phyloP scores from a whole-genome alignment of 352 stramenopile genomes.

The Phytophthora multivora region DNA sequence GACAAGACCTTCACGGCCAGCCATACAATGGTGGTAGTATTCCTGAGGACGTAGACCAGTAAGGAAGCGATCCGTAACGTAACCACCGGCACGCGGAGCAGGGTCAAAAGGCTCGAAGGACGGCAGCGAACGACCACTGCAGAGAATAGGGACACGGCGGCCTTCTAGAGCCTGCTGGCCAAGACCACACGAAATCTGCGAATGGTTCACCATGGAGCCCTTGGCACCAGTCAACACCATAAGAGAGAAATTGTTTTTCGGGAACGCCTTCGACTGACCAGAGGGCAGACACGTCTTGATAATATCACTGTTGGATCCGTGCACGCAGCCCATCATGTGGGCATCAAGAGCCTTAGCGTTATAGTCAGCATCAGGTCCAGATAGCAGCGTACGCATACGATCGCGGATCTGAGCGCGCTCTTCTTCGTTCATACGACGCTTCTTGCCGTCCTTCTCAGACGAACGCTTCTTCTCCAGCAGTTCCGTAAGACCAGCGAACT shows the following conservation, averaged over 20 bases:
- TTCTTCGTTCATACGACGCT: constrained; percentile 85
- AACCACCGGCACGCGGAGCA: constrained; percentile 97
- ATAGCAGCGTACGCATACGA: constrained; percentile 78
- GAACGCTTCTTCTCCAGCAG: constrained; percentile 66
- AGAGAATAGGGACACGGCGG: constrained; percentile 97
- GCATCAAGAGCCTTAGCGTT: constrained; percentile 85
- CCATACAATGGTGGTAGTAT: constrained; percentile 99
- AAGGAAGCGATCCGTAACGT: constrained; percentile 99
- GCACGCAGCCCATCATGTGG: constrained; percentile 91
- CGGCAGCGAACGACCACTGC: constrained; percentile 97
- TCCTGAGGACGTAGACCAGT: constrained; percentile 97
- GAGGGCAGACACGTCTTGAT: constrained; percentile 99
- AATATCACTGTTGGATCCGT: constrained; percentile 95
- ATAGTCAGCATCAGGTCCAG: constrained; percentile 66
- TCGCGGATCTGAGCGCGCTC: constrained; percentile 76
- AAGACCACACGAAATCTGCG: constrained; percentile 98
- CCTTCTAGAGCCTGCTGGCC: constrained; percentile 99
- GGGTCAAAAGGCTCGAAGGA: constrained; percentile 99
- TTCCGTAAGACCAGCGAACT: constrained; percentile 80
- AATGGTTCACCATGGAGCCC: constrained; percentile 99
- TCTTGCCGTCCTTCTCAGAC: constrained; percentile 58
- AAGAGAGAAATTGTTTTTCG: constrained; percentile 98
- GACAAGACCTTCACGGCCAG: constrained; percentile 97
- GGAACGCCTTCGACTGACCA: constrained; percentile 98
- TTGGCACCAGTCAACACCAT: constrained; percentile 99